A percentile compares a stretch with the other conserved stretches of the same genome.
These are phyloP conservation scores for Ogataea ramenticola DNA, from an alignment of 805 yeast species.

Conservation along the genomic window DNA sequence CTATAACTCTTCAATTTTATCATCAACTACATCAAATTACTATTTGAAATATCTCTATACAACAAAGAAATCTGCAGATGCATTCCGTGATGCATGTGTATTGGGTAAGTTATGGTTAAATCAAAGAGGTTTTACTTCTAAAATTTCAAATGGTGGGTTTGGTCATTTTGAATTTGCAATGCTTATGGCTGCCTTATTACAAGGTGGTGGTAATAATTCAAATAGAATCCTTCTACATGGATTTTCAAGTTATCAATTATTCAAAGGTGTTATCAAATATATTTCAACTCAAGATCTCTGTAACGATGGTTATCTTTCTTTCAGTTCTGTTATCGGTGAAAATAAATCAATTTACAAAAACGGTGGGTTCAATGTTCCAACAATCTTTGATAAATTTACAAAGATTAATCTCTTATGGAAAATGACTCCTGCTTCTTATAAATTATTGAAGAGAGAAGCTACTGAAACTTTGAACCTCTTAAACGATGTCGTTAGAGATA, in stretches of 20 bases:
- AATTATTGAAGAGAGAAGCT: constrained; percentile 57
- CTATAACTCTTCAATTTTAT: constrained; percentile 74
- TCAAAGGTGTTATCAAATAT: constrained; percentile 80
- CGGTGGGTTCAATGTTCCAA: constrained; percentile 66
- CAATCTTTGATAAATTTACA: constrained; percentile 68
- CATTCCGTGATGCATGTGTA: constrained; percentile 80
- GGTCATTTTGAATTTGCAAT: constrained; percentile 88
- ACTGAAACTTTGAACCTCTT: constrained; percentile 57
- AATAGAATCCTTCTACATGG: constrained; percentile 77
- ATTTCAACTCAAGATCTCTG: constrained; percentile 73
- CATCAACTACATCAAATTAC: constrained; percentile 61
- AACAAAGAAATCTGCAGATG: constrained; percentile 66
- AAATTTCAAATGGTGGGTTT: constrained; percentile 64
- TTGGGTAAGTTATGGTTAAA: constrained; percentile 86
- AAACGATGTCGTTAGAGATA: constrained; percentile 74
- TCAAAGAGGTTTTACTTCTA: constrained; percentile 74
- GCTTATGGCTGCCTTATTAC: constrained; percentile 70
- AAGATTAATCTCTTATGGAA: constrained; percentile 77
- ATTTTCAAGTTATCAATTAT: constrained; percentile 86
- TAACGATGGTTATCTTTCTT: constrained; percentile 56
- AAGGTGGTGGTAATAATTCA: constrained; percentile 76
- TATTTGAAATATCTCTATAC: constrained; percentile 72
- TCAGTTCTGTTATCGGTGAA: constrained; percentile 49
- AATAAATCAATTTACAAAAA: constrained; percentile 35
- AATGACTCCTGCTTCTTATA: constrained; percentile 64